These are phyloP conservation scores for Toxicodendron radicans DNA, from an alignment of 345 rosid species.

Conservation along the genomic window DNA sequence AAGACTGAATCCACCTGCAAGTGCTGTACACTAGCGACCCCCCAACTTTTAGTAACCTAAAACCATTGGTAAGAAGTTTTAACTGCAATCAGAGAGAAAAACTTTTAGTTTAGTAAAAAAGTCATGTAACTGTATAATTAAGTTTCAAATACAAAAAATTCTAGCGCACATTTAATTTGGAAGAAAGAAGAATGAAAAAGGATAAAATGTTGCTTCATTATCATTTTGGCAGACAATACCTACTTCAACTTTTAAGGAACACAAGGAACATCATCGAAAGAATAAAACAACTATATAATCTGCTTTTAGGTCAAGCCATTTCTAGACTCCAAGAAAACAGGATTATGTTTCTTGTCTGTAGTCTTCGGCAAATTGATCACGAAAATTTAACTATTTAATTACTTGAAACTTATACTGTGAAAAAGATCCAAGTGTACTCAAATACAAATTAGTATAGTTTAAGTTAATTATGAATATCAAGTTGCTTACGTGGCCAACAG, in stretches of 20 bases:
- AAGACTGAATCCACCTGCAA: constrained; percentile 61
- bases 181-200: too few relatives aligned
- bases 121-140: not conserved
- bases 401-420: too few relatives aligned
- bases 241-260: too few relatives aligned
- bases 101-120: not conserved
- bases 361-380: not conserved
- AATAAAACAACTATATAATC: not conserved
- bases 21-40: constrained; percentile 91
- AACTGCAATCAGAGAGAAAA: constrained; percentile 44
- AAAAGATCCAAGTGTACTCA: too few relatives aligned
- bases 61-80: constrained; percentile 83
- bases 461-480: not conserved
- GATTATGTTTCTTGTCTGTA: not conserved
- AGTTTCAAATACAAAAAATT: not conserved
- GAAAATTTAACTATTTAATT: not conserved
- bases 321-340: not conserved
- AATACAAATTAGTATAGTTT: too few relatives aligned
- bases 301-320: not conserved
- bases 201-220: not conserved
- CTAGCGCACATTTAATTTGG: not conserved
- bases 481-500: too few relatives aligned
- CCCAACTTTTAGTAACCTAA: constrained; percentile 69
- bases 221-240: not conserved
- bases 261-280: not conserved